Base-by-base conservation (phyloP, 768 basidiomycete species). In the Suillus bovinus region DNA sequence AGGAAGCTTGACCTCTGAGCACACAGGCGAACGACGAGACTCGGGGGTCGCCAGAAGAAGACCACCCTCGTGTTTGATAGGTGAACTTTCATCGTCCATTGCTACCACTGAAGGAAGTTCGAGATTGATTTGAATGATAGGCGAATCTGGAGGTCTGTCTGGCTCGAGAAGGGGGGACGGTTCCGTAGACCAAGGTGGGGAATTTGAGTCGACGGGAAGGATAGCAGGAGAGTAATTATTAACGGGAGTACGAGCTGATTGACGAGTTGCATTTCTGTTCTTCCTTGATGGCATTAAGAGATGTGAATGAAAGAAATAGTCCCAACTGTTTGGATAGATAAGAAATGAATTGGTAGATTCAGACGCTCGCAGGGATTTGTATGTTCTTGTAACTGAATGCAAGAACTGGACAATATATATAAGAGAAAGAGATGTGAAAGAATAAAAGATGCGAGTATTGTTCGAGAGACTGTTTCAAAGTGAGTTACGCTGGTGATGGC, bases 371-470 rank as follows among this genome's bases (percentile, higher is more conserved):
- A 5, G n/a, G 38, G 38, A 10, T 22, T 47, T 24, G 24, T 24
- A 47, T 57, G 71, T 29, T 63, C 72, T 73, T 73, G 72, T 73
- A 73, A 73, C 64, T 62, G 57, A 74, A 74, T 74, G 60, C 72
- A 74, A 74, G 72, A 68, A 39, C 73, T 52, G 14, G n/a, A 38
- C 13, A 22, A 44, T n/a, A 59, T 29, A 59, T 46, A 53, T 52
- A 59, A 22, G 31, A 59, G 33, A 60, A 55, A 20, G 49, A 52
- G 29, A 31, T 29, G 3, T 31, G 50, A 52, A 52, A 52, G 50
- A 52, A 52, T 52, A 52, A n/a, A 52, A 52, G 50, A 52, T n/a
- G 20, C n/a, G 50, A 52, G 11, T 52, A 52, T 52, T 31, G 50
- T 52, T 52, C 50, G 29, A 36, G 59, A 54, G 33, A 55, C 54